Conservation (phyloP, 441 rosid genomes). For the Populus hybrid region DNA sequence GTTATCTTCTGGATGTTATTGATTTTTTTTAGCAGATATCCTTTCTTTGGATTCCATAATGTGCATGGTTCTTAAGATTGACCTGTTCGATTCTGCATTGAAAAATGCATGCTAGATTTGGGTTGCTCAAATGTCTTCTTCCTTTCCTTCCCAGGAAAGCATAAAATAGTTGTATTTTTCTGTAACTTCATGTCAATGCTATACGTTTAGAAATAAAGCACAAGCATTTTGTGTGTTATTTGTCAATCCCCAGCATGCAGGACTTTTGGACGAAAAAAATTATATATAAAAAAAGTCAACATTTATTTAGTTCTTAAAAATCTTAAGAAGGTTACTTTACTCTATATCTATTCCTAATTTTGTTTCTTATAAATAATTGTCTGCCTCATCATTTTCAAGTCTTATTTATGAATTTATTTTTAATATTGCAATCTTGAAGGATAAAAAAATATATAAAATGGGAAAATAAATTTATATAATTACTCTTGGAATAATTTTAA, state of each 20-base stretch:
- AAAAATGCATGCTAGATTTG: not conserved
- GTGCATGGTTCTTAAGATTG: constrained; percentile 2
- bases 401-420: too few relatives aligned
- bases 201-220: not conserved
- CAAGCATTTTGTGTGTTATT: not conserved
- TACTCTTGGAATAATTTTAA: too few relatives aligned
- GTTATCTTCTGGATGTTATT: not conserved
- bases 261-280: not conserved
- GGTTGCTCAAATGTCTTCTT: not conserved
- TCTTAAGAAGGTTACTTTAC: too few relatives aligned
- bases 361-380: too few relatives aligned
- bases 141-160: not conserved
- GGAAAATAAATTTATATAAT: too few relatives aligned
- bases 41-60: not conserved
- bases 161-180: not conserved
- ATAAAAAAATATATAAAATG: too few relatives aligned
- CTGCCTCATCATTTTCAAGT: too few relatives aligned
- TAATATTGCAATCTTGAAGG: too few relatives aligned
- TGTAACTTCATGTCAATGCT: not conserved
- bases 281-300: too few relatives aligned
- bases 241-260: not conserved
- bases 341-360: too few relatives aligned
- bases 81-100: not conserved
- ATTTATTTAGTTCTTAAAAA: too few relatives aligned
- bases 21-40: not conserved